Base-by-base conservation (phyloP, 1,284 basidiomycete species). In the Sphaerobolus stellatus region DNA sequence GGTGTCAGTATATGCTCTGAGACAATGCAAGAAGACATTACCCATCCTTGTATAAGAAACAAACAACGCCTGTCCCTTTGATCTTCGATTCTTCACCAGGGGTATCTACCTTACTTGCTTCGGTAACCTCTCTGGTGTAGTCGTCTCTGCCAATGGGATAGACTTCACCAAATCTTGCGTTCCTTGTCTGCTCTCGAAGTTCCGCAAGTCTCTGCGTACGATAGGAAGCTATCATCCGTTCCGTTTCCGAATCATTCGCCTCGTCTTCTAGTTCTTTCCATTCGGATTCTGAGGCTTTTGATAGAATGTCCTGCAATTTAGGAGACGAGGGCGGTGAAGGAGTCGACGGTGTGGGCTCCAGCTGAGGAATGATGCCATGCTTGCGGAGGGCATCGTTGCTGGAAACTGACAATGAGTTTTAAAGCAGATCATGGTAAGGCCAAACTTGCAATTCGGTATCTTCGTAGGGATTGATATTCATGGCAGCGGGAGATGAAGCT, bases 121-220 rank as follows among this genome's bases (percentile, higher is more conserved):
- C 94, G 0, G 95, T 98, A 16, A 99, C 92, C 66, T 98, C 93
- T 49, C 89, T 78, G 30, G 91, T 96, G 71, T 98, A 99, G 68
- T 98, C 95, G 18, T 94, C 93, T 59, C 96, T 77, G 28, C 85
- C 84, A 58, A 99, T 96, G 2, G 94, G 94, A 70, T 89, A 90
- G 48, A 98, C 83, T 44, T 85, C 75, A 20, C 96, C 94, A 67
- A 94, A 98, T 52, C 86, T 82, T 8, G 85, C 86, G 57, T 76
- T 81, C 63, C 80, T 81, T 56, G 82, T 75, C 55, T 83, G 80
- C 28, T 73, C 74, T 52, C 78, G 77, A 64, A 94, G 81, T 59
- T 90, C 83, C 4, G 76, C 79, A 44, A 94, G 66, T 29, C 89
- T 80, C 65, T 88, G 81, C 59, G 80, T 74, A 16, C 86, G 77